phyloP scores from a whole-genome alignment of 805 yeast species.

The Candida loeiensis region DNA sequence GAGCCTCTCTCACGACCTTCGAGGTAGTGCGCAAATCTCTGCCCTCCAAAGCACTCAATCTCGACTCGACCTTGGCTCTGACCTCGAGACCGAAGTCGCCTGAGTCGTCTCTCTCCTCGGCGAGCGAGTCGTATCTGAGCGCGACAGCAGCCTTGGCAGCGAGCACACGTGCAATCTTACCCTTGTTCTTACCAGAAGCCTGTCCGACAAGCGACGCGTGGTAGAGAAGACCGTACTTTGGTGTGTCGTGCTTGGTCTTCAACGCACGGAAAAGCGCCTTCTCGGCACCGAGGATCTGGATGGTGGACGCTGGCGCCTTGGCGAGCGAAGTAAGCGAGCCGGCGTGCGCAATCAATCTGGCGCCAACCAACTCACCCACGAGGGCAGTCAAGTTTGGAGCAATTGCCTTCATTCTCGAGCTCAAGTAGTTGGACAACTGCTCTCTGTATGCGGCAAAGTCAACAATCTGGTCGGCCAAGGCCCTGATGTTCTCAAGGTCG shows the following conservation, averaged over 20 bases:
- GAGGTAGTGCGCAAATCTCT: constrained; percentile 91
- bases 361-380: constrained; percentile 98
- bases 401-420: constrained; percentile 96
- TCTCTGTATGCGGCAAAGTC: constrained; percentile 96
- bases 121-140: constrained; percentile 90
- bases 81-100: constrained; percentile 91
- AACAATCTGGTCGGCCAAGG: constrained; percentile 93
- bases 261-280: constrained; percentile 98
- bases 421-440: constrained; percentile 85
- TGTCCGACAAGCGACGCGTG: constrained; percentile 97
- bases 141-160: constrained; percentile 99
- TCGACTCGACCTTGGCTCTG: constrained; percentile 89
- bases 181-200: constrained; percentile 97
- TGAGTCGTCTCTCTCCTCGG: constrained; percentile 95
- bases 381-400: constrained; percentile 96
- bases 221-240: constrained; percentile 95
- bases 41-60: constrained; percentile 94
- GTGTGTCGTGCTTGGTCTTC: constrained; percentile 97
- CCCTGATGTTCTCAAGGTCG: constrained; percentile 83
- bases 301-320: constrained; percentile 97
- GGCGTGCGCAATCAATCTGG: constrained; percentile 95
- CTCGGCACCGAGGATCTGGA: constrained; percentile 98
- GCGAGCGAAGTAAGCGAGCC: constrained; percentile 93
- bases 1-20: constrained; percentile 74
- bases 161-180: constrained; percentile 96